Percentiles rank a stretch among this genome's conserved stretches.
Conservation (phyloP, 257 asterid genomes). For the Solanum microdontum region DNA sequence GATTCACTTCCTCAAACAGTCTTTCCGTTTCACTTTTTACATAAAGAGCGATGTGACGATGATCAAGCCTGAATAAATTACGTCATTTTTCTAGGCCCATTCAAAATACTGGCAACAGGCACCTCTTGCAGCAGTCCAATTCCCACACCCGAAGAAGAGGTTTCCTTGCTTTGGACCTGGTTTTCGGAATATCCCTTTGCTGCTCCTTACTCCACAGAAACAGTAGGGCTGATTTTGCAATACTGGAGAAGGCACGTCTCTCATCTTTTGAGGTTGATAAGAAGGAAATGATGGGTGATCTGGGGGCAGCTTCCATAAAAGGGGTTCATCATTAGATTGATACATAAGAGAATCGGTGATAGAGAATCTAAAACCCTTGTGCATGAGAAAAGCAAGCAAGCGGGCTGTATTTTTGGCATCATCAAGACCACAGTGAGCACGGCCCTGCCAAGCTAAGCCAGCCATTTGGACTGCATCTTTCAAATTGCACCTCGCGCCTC, state of each 20-base stretch:
- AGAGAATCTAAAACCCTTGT: slow-evolving; percentile 54
- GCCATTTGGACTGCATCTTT: slow-evolving; percentile 82
- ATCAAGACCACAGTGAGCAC: slow-evolving; percentile 87
- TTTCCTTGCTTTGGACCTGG: slow-evolving; percentile 89
- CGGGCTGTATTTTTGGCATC: slow-evolving; percentile 92
- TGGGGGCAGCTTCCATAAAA: slow-evolving; percentile 32
- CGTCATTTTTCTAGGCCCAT: slow-evolving; percentile 30
- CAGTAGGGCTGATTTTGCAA: slow-evolving; percentile 39
- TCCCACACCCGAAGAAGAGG: slow-evolving; percentile 69
- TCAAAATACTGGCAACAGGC: slow-evolving; percentile 78
- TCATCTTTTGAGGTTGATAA: slow-evolving; percentile 37
- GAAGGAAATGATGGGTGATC: slow-evolving; percentile 25
- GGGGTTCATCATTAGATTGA: slow-evolving; percentile 31
- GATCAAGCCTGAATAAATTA: background rate
- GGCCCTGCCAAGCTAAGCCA: slow-evolving; percentile 85
- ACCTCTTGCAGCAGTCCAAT: slow-evolving; percentile 78
- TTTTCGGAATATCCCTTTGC: slow-evolving; percentile 50
- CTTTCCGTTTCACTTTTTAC: slow-evolving; percentile 1
- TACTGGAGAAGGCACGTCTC: slow-evolving; percentile 22
- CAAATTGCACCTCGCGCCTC: slow-evolving; percentile 63
- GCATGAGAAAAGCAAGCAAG: slow-evolving; percentile 54
- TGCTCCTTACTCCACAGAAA: slow-evolving; percentile 68
- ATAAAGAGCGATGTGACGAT: background rate
- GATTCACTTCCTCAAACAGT: slow-evolving; percentile 1
- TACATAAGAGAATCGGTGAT: slow-evolving; percentile 53